These are phyloP conservation scores for Punctularia strigosozonata DNA, from an alignment of 768 basidiomycete genomes.

Conservation along the genomic window DNA sequence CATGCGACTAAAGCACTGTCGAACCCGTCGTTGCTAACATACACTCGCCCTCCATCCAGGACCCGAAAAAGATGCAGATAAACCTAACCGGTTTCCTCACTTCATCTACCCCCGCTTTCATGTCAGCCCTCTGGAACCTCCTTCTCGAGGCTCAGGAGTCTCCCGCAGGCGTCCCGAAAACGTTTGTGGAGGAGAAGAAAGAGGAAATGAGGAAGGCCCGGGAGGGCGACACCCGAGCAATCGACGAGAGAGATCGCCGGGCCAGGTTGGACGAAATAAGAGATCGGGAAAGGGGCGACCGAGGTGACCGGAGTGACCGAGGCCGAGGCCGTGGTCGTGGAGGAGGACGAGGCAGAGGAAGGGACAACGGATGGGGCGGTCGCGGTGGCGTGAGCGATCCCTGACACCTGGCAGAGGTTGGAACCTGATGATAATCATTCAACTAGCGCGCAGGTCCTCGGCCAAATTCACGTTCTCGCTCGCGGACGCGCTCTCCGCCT, in stretches of 20 bases:
- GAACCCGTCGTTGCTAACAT: background rate
- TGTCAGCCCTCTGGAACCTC: constrained; percentile 80
- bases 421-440: background rate
- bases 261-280: constrained; percentile 58
- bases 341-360: constrained; percentile 41
- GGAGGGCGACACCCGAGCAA: constrained; percentile 48
- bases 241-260: constrained; percentile 64
- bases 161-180: constrained; percentile 79
- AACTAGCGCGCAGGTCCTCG: constrained; percentile 7
- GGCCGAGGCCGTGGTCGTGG: constrained; percentile 35
- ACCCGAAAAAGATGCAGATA: constrained; percentile 94
- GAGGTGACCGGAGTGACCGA: constrained; percentile 17
- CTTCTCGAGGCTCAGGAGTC: constrained; percentile 90
- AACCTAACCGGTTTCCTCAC: constrained; percentile 89
- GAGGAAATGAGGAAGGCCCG: constrained; percentile 71
- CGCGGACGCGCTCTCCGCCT: constrained; percentile 31
- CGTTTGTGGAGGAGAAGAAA: constrained; percentile 88
- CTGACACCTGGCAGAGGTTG: background rate
- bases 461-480: constrained; percentile 15
- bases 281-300: constrained; percentile 11
- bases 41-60: constrained; percentile 49
- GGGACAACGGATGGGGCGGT: constrained; percentile 58
- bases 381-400: constrained; percentile 36
- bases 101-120: constrained; percentile 76
- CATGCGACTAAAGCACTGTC: background rate